phyloP scores from a whole-genome alignment of 2,329 filamentous ascomycete species.

The Chalaropsis ovoidea region DNA sequence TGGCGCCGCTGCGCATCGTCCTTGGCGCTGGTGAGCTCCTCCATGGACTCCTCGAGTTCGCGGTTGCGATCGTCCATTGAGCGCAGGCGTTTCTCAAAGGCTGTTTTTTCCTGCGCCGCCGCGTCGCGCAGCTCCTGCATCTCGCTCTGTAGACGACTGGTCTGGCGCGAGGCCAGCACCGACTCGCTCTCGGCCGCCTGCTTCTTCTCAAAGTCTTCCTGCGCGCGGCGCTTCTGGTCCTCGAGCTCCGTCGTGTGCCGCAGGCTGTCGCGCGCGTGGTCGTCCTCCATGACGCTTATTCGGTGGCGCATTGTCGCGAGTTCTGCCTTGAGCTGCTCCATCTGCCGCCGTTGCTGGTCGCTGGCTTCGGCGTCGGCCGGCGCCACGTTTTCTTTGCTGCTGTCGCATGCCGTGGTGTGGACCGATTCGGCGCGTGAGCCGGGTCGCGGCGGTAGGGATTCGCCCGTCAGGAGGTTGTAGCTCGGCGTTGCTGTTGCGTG shows the following conservation, averaged over 20 bases:
- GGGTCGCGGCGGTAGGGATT: constrained; percentile 31
- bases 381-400: constrained; percentile 50
- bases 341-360: constrained; percentile 46
- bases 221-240: constrained; percentile 67
- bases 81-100: constrained; percentile 58
- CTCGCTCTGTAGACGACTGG: constrained; percentile 43
- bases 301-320: constrained; percentile 82
- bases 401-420: constrained; percentile 45
- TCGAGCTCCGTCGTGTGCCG: constrained; percentile 76
- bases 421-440: constrained; percentile 37
- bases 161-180: constrained; percentile 40
- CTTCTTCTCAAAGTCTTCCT: constrained; percentile 66
- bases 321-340: constrained; percentile 79
- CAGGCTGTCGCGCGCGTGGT: constrained; percentile 68
- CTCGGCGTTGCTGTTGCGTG: constrained; percentile 33
- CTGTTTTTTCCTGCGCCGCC: constrained; percentile 48
- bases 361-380: constrained; percentile 50
- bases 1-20: constrained; percentile 58
- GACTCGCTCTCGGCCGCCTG: constrained; percentile 50
- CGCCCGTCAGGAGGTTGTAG: constrained; percentile 51
- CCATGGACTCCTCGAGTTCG: constrained; percentile 66
- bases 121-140: constrained; percentile 43
- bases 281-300: constrained; percentile 75
- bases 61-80: constrained; percentile 65
- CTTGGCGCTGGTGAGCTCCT: constrained; percentile 54